Evolutionary conservation across 345 rosid species (phyloP).

Genomic region (Acer saccharum): DNA sequence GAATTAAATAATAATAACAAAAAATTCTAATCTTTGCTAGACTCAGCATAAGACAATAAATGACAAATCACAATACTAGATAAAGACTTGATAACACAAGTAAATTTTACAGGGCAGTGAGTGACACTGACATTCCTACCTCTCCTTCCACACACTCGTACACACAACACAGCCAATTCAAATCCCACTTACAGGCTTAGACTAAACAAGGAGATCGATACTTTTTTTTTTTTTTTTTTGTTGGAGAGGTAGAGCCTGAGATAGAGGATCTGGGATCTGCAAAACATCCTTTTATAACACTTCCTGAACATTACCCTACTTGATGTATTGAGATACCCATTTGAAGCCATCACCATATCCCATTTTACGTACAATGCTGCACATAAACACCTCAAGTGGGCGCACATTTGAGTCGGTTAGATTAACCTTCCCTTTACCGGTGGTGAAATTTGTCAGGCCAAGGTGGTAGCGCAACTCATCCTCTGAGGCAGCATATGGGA

Average conservation of each 20-base stretch:
- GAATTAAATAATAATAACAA: background rate
- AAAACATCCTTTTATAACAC: constrained; percentile 10
- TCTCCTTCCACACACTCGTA: constrained; percentile 37
- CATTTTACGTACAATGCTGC: constrained; percentile 85
- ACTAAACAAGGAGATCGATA: constrained; percentile 23
- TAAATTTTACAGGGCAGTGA: constrained; percentile 39
- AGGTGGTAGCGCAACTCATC: constrained; percentile 78
- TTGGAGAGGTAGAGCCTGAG: background rate
- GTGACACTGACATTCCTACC: constrained; percentile 12
- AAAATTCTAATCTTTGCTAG: constrained; percentile 1
- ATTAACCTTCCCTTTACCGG: constrained; percentile 75
- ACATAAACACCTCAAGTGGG: constrained; percentile 82
- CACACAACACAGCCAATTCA: constrained; percentile 33
- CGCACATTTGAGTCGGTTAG: constrained; percentile 68
- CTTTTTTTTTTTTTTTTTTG: background rate
- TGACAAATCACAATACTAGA: constrained; percentile 28
- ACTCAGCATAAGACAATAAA: constrained; percentile 9
- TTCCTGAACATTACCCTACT: constrained; percentile 33
- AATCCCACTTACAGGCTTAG: constrained; percentile 27
- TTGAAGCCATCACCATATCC: constrained; percentile 85
- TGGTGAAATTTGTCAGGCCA: constrained; percentile 72
- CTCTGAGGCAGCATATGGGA: constrained; percentile 83
- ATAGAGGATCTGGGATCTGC: constrained; percentile 12
- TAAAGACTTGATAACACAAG: constrained; percentile 26
- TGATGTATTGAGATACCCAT: constrained; percentile 82